phyloP scores from a whole-genome alignment of 192 early-diverging fungal genomes.

The Chytriomyces sp. region DNA sequence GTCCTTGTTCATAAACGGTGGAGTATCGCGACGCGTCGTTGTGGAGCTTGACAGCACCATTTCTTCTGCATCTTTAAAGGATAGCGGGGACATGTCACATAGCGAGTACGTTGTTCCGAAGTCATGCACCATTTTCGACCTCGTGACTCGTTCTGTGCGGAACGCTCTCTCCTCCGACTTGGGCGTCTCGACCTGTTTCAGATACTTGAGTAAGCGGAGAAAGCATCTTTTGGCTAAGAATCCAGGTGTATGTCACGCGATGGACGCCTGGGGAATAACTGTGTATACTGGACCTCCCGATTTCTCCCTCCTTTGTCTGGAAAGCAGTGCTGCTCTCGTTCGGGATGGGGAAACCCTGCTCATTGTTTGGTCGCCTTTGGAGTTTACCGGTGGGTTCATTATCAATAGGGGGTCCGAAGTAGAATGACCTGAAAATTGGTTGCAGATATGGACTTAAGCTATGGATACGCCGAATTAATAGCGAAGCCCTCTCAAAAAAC shows the following conservation, averaged over 20 bases:
- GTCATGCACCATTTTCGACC: conserved; percentile 12
- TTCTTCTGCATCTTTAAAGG: neutral
- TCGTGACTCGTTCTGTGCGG: conserved; percentile 14
- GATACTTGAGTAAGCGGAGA: neutral
- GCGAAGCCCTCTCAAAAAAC: too few species aligned
- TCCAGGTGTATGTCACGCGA: too few species aligned
- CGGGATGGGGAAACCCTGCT: conserved; percentile 14
- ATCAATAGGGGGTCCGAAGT: too few species aligned
- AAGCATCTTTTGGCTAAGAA: too few species aligned
- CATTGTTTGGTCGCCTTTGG: conserved; percentile 26
- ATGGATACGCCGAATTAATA: too few species aligned
- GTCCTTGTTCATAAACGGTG: too few species aligned
- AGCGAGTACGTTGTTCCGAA: too few species aligned
- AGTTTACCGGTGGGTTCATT: too few species aligned
- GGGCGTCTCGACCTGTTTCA: neutral
- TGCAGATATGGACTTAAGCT: too few species aligned
- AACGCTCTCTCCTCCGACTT: neutral
- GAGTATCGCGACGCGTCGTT: conserved; percentile 3
- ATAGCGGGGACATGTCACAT: neutral
- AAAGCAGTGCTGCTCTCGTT: neutral
- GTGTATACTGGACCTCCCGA: conserved; percentile 8
- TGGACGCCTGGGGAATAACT: neutral
- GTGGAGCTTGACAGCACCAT: neutral
- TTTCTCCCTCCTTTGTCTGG: conserved; percentile 6
- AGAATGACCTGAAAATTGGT: too few species aligned